A percentile compares a stretch with the other conserved stretches of the same genome.
Evolutionary conservation across 2,329 filamentous ascomycete genomes (phyloP).

Genomic region (Lasiodiplodia citricola): DNA sequence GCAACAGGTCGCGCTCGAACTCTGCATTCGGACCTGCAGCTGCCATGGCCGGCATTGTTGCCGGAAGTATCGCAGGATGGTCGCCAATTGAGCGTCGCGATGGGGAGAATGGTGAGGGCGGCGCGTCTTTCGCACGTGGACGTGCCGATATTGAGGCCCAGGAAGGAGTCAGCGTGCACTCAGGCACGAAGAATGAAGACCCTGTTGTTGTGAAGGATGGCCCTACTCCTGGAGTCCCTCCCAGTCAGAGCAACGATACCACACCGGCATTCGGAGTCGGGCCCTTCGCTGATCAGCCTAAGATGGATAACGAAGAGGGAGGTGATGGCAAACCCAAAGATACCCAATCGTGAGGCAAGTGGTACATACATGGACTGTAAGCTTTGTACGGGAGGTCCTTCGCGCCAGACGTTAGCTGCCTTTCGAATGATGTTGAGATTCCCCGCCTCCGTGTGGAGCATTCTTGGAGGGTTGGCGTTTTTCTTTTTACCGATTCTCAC

Average conservation of each 20-base stretch:
- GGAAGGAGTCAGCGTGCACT: constrained; percentile 55
- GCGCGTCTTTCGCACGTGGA: constrained; percentile 46
- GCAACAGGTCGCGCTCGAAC: constrained; percentile 71
- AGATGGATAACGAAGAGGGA: constrained; percentile 30
- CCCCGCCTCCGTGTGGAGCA: neutral
- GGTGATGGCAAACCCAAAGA: constrained; percentile 25
- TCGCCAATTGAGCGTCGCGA: constrained; percentile 66
- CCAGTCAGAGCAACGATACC: constrained; percentile 51
- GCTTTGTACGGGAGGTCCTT: neutral
- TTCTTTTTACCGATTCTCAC: constrained; percentile 1
- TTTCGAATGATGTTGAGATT: constrained; percentile 14
- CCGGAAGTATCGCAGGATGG: constrained; percentile 78
- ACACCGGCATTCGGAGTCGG: constrained; percentile 51
- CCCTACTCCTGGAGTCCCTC: constrained; percentile 41
- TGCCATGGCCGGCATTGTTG: constrained; percentile 84
- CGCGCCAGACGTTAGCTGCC: neutral
- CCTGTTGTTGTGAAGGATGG: constrained; percentile 46
- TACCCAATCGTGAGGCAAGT: constrained; percentile 16
- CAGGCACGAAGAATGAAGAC: constrained; percentile 55
- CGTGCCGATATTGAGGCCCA: constrained; percentile 49
- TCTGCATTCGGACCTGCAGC: constrained; percentile 76
- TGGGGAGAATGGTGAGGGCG: constrained; percentile 45
- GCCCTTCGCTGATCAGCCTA: constrained; percentile 49
- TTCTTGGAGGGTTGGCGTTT: constrained; percentile 19
- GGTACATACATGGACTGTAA: constrained; percentile 8